Evolutionary conservation across 257 asterid species (phyloP).

Genomic region (Capsicum pubescens): DNA sequence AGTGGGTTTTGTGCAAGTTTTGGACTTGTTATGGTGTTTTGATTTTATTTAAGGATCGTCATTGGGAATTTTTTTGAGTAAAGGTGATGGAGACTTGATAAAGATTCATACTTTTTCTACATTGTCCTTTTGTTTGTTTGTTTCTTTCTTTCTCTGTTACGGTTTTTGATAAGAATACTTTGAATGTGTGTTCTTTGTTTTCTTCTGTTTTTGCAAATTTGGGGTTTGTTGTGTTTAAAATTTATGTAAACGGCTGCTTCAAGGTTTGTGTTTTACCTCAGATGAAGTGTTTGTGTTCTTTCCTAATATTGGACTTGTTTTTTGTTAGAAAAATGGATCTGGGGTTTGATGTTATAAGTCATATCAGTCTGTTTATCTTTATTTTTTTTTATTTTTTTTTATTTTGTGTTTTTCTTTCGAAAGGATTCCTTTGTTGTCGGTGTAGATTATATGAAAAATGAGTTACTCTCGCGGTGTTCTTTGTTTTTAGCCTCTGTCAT

Average conservation of each 20-base stretch:
- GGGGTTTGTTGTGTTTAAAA: constrained; percentile 32
- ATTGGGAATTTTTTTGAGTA: constrained; percentile 36
- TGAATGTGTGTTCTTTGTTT: constrained; percentile 23
- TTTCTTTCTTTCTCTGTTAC: constrained; percentile 16
- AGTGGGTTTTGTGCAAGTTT: constrained; percentile 24
- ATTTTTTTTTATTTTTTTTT: background rate
- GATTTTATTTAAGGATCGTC: constrained; percentile 45
- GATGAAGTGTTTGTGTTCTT: background rate
- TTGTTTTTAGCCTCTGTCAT: background rate
- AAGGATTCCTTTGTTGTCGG: background rate
- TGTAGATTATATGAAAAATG: background rate
- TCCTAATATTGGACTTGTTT: constrained; percentile 27
- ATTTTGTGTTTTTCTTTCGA: background rate
- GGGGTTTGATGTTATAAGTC: constrained; percentile 36
- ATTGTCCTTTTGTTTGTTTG: constrained; percentile 16
- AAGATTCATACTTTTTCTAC: constrained; percentile 37
- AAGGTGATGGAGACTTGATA: constrained; percentile 33
- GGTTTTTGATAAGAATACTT: constrained; percentile 11
- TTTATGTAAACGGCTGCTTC: constrained; percentile 30
- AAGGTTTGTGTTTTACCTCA: background rate
- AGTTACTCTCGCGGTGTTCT: background rate
- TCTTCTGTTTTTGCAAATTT: constrained; percentile 37
- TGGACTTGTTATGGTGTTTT: constrained; percentile 35
- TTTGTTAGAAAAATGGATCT: constrained; percentile 38
- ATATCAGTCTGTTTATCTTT: constrained; percentile 6